Base-by-base conservation (phyloP, 2,329 filamentous ascomycete species). In the Calonectria hawksworthii region DNA sequence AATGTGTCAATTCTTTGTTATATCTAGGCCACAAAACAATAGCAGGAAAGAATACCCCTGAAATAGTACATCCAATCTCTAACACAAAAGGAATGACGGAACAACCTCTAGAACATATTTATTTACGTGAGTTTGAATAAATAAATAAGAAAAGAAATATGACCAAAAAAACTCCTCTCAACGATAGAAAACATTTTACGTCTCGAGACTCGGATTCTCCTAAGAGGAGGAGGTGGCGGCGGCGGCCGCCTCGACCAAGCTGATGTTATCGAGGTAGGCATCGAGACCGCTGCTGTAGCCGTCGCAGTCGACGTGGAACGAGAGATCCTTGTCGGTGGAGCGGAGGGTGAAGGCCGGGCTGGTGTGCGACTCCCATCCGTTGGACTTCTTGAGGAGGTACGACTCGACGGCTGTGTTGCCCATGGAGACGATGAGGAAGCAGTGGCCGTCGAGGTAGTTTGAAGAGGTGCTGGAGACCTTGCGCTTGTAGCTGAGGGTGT, bases 351-450 rank as follows among this genome's bases (percentile, higher is more conserved):
- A 28, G n/a, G 34, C 23, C 0, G 56, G 56, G 36, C 56, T 63
- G 56, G 36, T 41, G 56, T 63, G 56, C 56, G 34, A 41, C 34
- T 63, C 56, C 56, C 56, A 63, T 4, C 56, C 56, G 36, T 63
- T 63, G 56, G 56, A 63, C 56, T 63, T 63, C 56, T 63, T 63
- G 36, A 63, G 56, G 56, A 38, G n/a, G 36, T 63, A 63, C 8
- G 56, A 63, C 56, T 63, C 56, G 14, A 63, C 11, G 16, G 56
- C 56, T 8, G 36, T 41, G 32, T 63, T 38, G 23, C 56, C 56
- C 56, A 63, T 63, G 34, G 56, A 63, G 23, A 63, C 56, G 13
- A 63, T 63, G 11, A 63, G 9, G 56, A 63, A 63, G 56, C 56
- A 63, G 34, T 63, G 56, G 11, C 56, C 56, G 36, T 63, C 56